Conservation (phyloP, 2,329 filamentous ascomycete genomes). For the Arthrobotrys sphaeroides region DNA sequence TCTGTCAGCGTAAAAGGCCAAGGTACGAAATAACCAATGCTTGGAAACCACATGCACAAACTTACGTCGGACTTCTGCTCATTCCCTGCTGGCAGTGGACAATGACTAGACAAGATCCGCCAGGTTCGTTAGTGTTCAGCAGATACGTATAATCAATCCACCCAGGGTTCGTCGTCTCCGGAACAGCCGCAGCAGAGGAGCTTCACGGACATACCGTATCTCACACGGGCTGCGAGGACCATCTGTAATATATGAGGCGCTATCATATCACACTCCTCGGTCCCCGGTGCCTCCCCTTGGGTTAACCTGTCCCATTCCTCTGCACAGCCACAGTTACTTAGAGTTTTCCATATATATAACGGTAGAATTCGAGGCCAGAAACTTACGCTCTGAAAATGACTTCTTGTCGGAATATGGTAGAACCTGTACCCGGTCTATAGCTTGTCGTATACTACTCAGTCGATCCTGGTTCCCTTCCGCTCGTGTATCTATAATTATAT, state of each 20-base stretch:
- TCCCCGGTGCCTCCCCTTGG: background rate
- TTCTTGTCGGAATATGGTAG: constrained; percentile 10
- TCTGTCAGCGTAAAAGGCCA: too few relatives aligned
- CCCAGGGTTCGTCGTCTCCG: background rate
- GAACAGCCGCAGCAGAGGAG: too few relatives aligned
- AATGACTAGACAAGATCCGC: constrained; percentile 6
- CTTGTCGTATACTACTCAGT: constrained; percentile 5
- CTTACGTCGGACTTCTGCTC: constrained; percentile 39
- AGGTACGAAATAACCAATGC: too few relatives aligned
- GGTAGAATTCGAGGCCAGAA: too few relatives aligned
- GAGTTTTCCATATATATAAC: too few relatives aligned
- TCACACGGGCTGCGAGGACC: background rate
- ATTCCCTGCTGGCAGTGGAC: constrained; percentile 29
- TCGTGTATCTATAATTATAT: constrained; percentile 25
- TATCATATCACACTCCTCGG: background rate
- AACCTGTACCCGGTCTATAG: background rate
- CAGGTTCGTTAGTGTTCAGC: too few relatives aligned
- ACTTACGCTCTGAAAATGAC: constrained; percentile 11
- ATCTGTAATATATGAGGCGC: constrained; percentile 8
- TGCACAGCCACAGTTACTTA: background rate
- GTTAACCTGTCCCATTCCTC: background rate
- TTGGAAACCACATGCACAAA: too few relatives aligned
- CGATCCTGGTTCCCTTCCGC: constrained; percentile 9
- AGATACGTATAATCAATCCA: background rate
- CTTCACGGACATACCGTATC: background rate